Percentiles rank a stretch among this genome's conserved stretches.
These are phyloP conservation scores for Bathelium albidoporum DNA, from an alignment of 495 filamentous ascomycete genomes.

Conservation along the genomic window DNA sequence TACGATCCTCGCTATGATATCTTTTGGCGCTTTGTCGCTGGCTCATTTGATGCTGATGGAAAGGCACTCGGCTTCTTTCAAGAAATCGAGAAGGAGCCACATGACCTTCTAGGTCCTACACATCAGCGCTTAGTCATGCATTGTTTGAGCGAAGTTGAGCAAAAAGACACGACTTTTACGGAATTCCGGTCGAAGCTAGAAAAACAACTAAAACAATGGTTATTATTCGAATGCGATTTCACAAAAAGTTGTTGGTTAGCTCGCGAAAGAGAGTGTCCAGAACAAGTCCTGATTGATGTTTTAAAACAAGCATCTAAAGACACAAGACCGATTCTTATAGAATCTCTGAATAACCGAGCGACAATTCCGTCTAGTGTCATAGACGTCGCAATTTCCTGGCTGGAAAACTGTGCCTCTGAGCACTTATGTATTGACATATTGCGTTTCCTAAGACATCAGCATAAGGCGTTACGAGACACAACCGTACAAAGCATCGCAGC, in stretches of 20 bases:
- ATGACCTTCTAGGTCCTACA: conserved; percentile 31
- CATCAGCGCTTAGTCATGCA: conserved; percentile 36
- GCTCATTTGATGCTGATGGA: conserved; percentile 26
- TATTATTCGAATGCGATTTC: conserved; percentile 24
- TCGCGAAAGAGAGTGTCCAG: conserved; percentile 25
- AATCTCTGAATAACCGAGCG: conserved; percentile 15
- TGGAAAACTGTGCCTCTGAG: neutral
- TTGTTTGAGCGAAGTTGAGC: conserved; percentile 31
- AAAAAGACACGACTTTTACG: conserved; percentile 10
- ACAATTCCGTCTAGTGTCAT: conserved; percentile 18
- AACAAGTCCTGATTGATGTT: conserved; percentile 15
- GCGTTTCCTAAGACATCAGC: neutral
- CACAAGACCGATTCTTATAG: conserved; percentile 11
- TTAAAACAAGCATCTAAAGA: conserved; percentile 16
- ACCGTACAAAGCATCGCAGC: too few species aligned
- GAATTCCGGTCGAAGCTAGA: conserved; percentile 18
- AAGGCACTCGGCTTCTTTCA: conserved; percentile 26
- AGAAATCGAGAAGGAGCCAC: conserved; percentile 29
- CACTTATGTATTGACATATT: neutral
- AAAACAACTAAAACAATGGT: conserved; percentile 19
- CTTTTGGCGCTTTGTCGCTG: conserved; percentile 38
- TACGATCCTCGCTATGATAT: conserved; percentile 35
- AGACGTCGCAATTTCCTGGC: conserved; percentile 12
- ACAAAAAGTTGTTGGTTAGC: conserved; percentile 4
- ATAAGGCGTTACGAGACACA: neutral